Evolutionary conservation across 148 eudicot species (phyloP), one percentile per base, ranked within the genome.

Genomic region (Rhododendron mucronatum): DNA sequence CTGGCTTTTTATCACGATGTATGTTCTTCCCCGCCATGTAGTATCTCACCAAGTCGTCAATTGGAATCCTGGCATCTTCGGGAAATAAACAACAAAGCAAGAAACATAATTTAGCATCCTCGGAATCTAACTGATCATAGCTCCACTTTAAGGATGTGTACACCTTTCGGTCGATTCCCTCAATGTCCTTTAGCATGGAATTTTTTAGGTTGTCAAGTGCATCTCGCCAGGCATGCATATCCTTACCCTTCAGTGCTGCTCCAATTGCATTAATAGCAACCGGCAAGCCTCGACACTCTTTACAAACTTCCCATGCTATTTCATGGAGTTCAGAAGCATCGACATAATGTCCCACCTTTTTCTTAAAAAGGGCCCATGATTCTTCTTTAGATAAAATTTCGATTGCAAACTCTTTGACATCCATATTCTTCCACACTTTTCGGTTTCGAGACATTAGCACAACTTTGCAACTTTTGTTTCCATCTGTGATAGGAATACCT

Each of bases 261-360:
- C 81, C 84, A 35, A 84, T 30, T 14, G 89, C 79, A 35, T 4
- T 20, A 33, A 87, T 85, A 5, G 83, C 84, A 16, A 87, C 47
- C 0, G 89, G 89, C 76, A 87, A 84, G 23, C 87, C 82, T 51
- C 18, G 50, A 55, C 89, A 87, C 48, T 87, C 82, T 5, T 78
- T 7, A 39, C 84, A 85, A 37, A 87, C 82, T 1, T n/a, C 9
- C 37, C 2, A 11, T 13, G 57, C 82, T 26, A 73, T 0, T 4
- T 44, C 0, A 1, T 1, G 33, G 33, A 33, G 33, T 33, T n/a
- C n/a, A n/a, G n/a, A n/a, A n/a, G n/a, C n/a, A n/a, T n/a, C n/a
- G n/a, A n/a, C n/a, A n/a, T n/a, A n/a, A n/a, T n/a, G n/a, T n/a
- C n/a, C n/a, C n/a, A n/a, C n/a, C n/a, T n/a, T n/a, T n/a, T n/a